Evolutionary conservation across 1,284 basidiomycete genomes (phyloP).

Genomic region (Phaffia rhodozyma): DNA sequence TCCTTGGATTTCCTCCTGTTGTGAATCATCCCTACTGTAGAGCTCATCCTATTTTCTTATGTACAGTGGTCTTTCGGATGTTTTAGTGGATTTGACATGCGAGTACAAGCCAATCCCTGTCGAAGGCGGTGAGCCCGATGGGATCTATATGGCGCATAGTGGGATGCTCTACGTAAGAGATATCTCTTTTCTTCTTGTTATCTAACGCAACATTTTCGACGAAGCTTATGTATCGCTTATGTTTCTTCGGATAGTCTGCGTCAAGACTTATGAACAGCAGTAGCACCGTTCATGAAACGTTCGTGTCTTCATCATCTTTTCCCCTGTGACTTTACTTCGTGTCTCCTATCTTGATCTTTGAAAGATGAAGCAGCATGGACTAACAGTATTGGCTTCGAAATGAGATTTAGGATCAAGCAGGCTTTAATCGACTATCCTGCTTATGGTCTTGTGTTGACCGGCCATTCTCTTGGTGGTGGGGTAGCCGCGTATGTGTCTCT

Average conservation of each 20-base stretch:
- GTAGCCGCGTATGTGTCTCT: constrained; percentile 31
- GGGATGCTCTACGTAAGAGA: constrained; percentile 36
- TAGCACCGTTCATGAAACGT: constrained; percentile 38
- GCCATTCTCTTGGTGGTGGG: constrained; percentile 41
- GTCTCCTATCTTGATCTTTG: not conserved
- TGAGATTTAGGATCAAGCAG: constrained; percentile 24
- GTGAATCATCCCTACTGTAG: not conserved
- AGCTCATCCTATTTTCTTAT: not conserved
- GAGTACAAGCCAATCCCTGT: constrained; percentile 37
- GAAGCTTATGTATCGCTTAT: not conserved
- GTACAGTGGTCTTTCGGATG: constrained; percentile 36
- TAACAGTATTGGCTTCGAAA: not conserved
- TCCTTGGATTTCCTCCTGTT: not conserved
- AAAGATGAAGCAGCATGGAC: not conserved
- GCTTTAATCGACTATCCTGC: constrained; percentile 36
- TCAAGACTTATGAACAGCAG: constrained; percentile 32
- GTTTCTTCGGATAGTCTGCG: constrained; percentile 30
- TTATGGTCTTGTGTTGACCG: constrained; percentile 41
- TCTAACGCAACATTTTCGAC: not conserved
- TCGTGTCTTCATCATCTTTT: not conserved
- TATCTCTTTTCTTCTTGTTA: not conserved
- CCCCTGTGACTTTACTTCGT: not conserved
- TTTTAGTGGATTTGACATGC: constrained; percentile 43
- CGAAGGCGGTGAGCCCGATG: constrained; percentile 33
- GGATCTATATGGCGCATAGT: constrained; percentile 38